These are phyloP conservation scores for Phytophthora parvispora DNA, from an alignment of 352 stramenopile species.

Conservation along the genomic window DNA sequence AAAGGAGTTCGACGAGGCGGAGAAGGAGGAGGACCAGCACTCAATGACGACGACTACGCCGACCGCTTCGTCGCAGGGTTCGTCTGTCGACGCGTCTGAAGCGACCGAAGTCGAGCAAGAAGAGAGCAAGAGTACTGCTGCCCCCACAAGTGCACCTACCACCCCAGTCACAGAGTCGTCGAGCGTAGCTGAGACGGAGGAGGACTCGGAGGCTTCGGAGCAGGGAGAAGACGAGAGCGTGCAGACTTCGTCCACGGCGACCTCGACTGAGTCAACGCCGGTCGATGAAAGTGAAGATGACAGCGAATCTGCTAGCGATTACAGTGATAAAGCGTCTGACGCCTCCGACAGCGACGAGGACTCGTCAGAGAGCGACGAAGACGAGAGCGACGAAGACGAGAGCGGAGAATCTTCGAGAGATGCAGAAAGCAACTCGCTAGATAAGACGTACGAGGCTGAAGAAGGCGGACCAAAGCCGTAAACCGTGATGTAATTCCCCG, in stretches of 20 bases:
- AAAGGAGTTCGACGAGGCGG: slow-evolving; percentile 13
- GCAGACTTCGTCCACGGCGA: background rate
- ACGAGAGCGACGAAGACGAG: slow-evolving; percentile 8
- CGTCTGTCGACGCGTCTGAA: background rate
- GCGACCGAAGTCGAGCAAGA: slow-evolving; percentile 3
- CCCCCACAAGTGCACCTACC: background rate
- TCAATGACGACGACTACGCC: background rate
- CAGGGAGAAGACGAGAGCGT: background rate
- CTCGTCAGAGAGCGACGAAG: slow-evolving; percentile 2
- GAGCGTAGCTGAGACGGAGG: background rate
- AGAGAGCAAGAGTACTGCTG: background rate
- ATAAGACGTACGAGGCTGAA: slow-evolving; percentile 26
- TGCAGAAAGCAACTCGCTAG: slow-evolving; percentile 2
- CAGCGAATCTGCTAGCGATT: slow-evolving; percentile 13
- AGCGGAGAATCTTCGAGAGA: slow-evolving; percentile 11
- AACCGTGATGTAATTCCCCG: too few relatives aligned
- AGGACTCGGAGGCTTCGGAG: slow-evolving; percentile 1
- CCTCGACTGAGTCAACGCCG: background rate
- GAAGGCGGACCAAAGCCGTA: slow-evolving; percentile 12
- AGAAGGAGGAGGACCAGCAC: slow-evolving; percentile 15
- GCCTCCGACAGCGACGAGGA: slow-evolving; percentile 6
- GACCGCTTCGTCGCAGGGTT: background rate
- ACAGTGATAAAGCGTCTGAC: slow-evolving; percentile 10
- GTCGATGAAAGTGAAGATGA: background rate
- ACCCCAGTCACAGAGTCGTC: background rate